Evolutionary conservation across 345 rosid genomes (phyloP).

Genomic region (Salix arbutifolia): DNA sequence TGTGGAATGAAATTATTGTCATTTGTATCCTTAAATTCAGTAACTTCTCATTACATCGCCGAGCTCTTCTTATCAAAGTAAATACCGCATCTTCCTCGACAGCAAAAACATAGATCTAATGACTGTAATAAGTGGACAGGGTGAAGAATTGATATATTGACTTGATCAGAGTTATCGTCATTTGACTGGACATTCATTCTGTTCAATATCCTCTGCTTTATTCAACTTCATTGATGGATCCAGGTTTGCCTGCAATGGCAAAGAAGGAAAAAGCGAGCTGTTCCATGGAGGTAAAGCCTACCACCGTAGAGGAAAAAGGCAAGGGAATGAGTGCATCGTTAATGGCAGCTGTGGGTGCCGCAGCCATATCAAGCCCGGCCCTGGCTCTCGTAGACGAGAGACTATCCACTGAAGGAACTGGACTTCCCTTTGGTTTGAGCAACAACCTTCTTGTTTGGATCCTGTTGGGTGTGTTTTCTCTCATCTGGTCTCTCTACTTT

Average conservation of each 20-base stretch:
- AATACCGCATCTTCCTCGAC: too few species aligned
- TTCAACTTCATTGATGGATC: not conserved
- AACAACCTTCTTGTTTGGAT: constrained; percentile 96
- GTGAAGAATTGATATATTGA: too few species aligned
- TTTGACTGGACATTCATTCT: not conserved
- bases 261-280: constrained; percentile 61
- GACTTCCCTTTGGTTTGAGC: constrained; percentile 90
- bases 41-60: not conserved
- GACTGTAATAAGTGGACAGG: too few species aligned
- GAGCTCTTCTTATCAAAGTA: too few species aligned
- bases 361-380: constrained; percentile 63
- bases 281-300: constrained; percentile 40
- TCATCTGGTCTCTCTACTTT: constrained; percentile 76
- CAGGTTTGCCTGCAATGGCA: constrained; percentile 63
- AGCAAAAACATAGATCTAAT: too few species aligned
- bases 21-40: not conserved
- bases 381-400: constrained; percentile 91
- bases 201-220: not conserved
- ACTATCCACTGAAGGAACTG: constrained; percentile 81
- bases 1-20: not conserved
- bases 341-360: constrained; percentile 50
- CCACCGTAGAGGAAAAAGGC: constrained; percentile 18
- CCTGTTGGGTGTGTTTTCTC: constrained; percentile 71
- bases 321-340: constrained; percentile 44
- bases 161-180: not conserved